Percentiles rank a stretch among this genome's conserved stretches.
These are phyloP conservation scores for Populus tomentosa DNA, from an alignment of 441 rosid genomes.

Conservation along the genomic window DNA sequence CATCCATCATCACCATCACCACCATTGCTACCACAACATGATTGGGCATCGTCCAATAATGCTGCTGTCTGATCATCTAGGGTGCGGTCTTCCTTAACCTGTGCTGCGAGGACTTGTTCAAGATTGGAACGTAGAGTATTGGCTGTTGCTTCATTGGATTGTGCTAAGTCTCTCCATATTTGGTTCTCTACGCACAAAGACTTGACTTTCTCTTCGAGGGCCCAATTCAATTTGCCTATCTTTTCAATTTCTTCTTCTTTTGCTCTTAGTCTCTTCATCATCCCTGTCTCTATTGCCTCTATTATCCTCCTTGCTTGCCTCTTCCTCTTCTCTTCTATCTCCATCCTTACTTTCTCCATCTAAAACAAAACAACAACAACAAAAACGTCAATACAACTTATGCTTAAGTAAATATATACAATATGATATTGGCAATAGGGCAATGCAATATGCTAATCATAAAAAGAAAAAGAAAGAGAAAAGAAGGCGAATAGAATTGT, in stretches of 20 bases:
- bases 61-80: conserved; percentile 15
- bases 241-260: conserved; percentile 59
- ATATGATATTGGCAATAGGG: too few species aligned
- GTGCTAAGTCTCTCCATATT: conserved; percentile 66
- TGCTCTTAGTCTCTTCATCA: conserved; percentile 40
- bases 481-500: neutral
- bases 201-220: conserved; percentile 55
- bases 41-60: conserved; percentile 41
- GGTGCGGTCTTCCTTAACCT: conserved; percentile 33
- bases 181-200: conserved; percentile 52
- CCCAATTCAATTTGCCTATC: conserved; percentile 53
- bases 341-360: conserved; percentile 53
- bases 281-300: conserved; percentile 37
- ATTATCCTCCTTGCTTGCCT: conserved; percentile 50
- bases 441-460: neutral
- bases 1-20: neutral
- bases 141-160: conserved; percentile 71
- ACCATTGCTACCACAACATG: conserved; percentile 49
- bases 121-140: conserved; percentile 56
- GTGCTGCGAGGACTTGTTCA: conserved; percentile 53
- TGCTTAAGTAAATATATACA: too few species aligned
- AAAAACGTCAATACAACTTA: neutral
- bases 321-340: conserved; percentile 50
- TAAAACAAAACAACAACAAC: conserved; percentile 1
- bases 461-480: neutral